A percentile compares a stretch with the other conserved stretches of the same genome.
Conservation (phyloP, 768 basidiomycete species). For the Phanerochaete sordida region DNA sequence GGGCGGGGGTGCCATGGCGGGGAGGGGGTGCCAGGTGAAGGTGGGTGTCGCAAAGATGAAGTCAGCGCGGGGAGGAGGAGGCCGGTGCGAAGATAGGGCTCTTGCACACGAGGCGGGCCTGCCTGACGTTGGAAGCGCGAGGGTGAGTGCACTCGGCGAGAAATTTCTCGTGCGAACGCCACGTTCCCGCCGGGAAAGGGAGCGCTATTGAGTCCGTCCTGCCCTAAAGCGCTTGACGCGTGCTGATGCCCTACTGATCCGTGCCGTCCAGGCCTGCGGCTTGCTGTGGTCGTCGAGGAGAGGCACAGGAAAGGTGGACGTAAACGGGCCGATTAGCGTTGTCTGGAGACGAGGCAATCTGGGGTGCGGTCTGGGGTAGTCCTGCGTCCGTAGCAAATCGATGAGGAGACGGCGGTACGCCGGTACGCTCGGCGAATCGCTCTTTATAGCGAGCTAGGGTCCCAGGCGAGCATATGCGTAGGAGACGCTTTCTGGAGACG, state of each 20-base stretch:
- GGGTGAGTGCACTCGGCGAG: conserved; percentile 9
- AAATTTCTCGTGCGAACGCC: conserved; percentile 10
- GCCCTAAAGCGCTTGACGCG: conserved; percentile 4
- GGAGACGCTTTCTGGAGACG: not conserved
- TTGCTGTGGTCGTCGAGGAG: not conserved
- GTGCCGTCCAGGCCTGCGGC: not conserved
- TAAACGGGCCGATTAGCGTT: conserved; percentile 4
- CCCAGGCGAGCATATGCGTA: not conserved
- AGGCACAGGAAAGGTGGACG: conserved; percentile 1
- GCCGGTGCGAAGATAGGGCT: conserved; percentile 15
- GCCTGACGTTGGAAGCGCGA: conserved; percentile 6
- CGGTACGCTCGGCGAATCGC: conserved; percentile 3
- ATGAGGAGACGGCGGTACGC: conserved; percentile 2
- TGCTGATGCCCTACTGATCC: conserved; percentile 6
- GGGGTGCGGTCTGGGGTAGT: conserved; percentile 1
- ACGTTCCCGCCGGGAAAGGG: conserved; percentile 4
- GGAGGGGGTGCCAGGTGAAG: conserved; percentile 1
- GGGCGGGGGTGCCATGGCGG: conserved; percentile 26
- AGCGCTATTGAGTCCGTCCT: conserved; percentile 4
- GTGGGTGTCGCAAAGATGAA: conserved; percentile 22
- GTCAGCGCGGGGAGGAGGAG: conserved; percentile 10
- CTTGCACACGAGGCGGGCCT: conserved; percentile 22
- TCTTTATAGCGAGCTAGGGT: conserved; percentile 3
- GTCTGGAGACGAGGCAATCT: not conserved
- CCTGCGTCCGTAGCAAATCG: not conserved